Evolutionary conservation across 108 stramenopile species (phyloP), one percentile per base, ranked within the genome.

Genomic region (Conticribra weissflogii): DNA sequence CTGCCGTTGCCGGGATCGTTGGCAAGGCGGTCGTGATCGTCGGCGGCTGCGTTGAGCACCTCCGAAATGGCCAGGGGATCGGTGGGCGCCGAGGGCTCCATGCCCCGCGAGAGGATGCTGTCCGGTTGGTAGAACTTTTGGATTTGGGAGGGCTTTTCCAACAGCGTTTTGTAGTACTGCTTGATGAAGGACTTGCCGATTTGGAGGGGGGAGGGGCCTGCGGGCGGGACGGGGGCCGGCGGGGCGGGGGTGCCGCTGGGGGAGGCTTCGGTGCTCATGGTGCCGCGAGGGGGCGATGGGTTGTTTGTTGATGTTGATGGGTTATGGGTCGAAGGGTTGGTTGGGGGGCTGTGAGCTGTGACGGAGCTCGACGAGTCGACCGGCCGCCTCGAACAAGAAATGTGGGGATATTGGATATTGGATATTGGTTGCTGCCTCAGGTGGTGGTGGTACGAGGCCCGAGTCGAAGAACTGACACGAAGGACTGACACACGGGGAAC

Each of bases 121-220:
- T 79, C 68, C 3, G 86, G 80, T 59, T 86, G 72, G 68, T 94
- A 94, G 49, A 91, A 88, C 15, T 72, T 78, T 46, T 61, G 51
- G 49, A 91, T 70, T 27, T 84, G 64, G 25, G 84, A 80, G 18
- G 92, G 87, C 3, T 61, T 81, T 44, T 78, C 75, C 34, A 82
- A 60, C 46, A 94, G 82, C 22, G 68, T 79, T 74, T 89, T 74
- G 76, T 94, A 94, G 70, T 91, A 94, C 61, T 80, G 74, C 69
- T 89, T 89, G 71, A 94, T 84, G 79, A 94, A 94, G 41, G 71
- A 59, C 15, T 74, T 85, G 29, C 86, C 92, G 31, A 93, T 79
- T 33, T 74, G 83, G 62, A 85, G 74, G 23, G 83, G 83, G 9
- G 84, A 67, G 27, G 85, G 83, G 16, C 77, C 78, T 23, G 66